Conservation (phyloP, 2,329 filamentous ascomycete species). For the Lizonia empirigonia region DNA sequence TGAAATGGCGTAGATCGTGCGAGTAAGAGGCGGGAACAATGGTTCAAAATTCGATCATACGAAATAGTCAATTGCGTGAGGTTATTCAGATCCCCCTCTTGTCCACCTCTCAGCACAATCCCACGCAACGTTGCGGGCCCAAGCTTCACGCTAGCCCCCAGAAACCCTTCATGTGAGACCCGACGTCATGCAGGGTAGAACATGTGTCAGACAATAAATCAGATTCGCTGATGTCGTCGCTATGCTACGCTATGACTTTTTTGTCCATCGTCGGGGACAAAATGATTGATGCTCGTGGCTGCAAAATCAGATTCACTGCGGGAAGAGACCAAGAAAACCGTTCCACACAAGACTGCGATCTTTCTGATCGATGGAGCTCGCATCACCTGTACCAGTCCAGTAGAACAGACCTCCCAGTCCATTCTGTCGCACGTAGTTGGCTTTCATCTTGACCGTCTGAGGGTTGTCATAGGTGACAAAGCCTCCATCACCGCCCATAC, state of each 20-base stretch:
- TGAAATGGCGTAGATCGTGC: not conserved
- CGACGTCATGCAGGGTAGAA: slow-evolving; percentile 11
- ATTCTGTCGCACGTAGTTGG: slow-evolving; percentile 72
- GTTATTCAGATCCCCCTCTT: slow-evolving; percentile 13
- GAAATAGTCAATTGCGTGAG: slow-evolving; percentile 19
- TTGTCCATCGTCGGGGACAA: not conserved
- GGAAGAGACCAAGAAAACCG: slow-evolving; percentile 61
- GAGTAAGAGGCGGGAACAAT: not conserved
- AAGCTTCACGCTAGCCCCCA: slow-evolving; percentile 21
- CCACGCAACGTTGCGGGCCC: slow-evolving; percentile 14
- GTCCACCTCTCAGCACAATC: slow-evolving; percentile 14
- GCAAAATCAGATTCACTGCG: slow-evolving; percentile 24
- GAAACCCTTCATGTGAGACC: slow-evolving; percentile 13
- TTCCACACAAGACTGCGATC: slow-evolving; percentile 64
- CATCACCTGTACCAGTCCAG: slow-evolving; percentile 78
- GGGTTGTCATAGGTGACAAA: slow-evolving; percentile 83
- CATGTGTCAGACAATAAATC: not conserved
- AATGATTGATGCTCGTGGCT: not conserved
- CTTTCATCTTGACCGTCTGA: slow-evolving; percentile 76
- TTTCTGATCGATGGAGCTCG: slow-evolving; percentile 50
- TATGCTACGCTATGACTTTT: slow-evolving; percentile 17
- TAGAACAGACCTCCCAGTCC: slow-evolving; percentile 79
- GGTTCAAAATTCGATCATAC: slow-evolving; percentile 5
- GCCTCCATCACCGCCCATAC: slow-evolving; percentile 73
- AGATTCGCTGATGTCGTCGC: slow-evolving; percentile 1